Percentiles rank a stretch among this genome's conserved stretches.
These are phyloP conservation scores for Grosmannia penicillata DNA, from an alignment of 2,329 filamentous ascomycete genomes.

Conservation along the genomic window DNA sequence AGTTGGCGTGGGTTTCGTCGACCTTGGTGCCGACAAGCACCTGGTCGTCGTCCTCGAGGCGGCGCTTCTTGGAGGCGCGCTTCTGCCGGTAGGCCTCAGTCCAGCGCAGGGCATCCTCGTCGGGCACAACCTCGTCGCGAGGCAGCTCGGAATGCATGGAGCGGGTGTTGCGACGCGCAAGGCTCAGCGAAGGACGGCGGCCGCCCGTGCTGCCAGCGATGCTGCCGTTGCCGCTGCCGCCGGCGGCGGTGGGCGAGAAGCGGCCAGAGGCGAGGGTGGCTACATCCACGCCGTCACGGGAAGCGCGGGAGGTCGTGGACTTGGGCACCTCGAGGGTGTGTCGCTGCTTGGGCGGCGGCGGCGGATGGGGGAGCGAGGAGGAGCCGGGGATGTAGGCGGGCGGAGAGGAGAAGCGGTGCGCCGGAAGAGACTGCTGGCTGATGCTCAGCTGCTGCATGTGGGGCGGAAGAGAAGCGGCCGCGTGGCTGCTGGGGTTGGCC, in stretches of 20 bases:
- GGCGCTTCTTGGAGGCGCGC: constrained; percentile 70
- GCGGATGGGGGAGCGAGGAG: constrained; percentile 25
- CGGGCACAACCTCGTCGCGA: constrained; percentile 68
- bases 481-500: no score
- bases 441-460: neutral
- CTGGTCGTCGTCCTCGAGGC: constrained; percentile 79
- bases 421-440: neutral
- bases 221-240: constrained; percentile 35
- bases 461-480: neutral
- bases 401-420: constrained; percentile 50
- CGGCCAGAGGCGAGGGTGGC: constrained; percentile 55
- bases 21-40: constrained; percentile 96
- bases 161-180: constrained; percentile 67
- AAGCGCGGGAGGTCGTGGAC: constrained; percentile 43
- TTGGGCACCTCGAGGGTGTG: constrained; percentile 83
- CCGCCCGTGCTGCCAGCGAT: constrained; percentile 22
- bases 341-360: constrained; percentile 55
- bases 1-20: constrained; percentile 92
- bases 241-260: constrained; percentile 53
- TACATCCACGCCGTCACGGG: constrained; percentile 57
- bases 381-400: constrained; percentile 33
- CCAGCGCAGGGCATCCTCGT: constrained; percentile 86
- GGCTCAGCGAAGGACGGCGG: constrained; percentile 68
- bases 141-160: constrained; percentile 75
- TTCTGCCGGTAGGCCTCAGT: constrained; percentile 88